phyloP scores from a whole-genome alignment of 768 basidiomycete genomes.

The Psilocybe subaeruginosa region DNA sequence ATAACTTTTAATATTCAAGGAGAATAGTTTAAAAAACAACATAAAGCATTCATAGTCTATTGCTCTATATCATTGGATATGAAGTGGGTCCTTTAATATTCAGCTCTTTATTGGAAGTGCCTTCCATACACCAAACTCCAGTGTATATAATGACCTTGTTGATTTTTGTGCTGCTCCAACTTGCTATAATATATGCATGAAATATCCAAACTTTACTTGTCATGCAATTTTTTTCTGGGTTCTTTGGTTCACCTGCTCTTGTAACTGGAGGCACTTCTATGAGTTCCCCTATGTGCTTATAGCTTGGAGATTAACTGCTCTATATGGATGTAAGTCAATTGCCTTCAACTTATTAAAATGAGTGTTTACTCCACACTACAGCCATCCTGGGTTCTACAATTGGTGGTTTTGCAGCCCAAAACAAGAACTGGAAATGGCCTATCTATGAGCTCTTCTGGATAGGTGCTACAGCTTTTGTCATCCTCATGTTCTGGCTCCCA shows the following conservation, averaged over 20 bases:
- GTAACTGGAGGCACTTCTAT: not conserved
- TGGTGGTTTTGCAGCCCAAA: not conserved
- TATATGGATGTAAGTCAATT: not conserved
- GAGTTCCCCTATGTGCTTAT: not conserved
- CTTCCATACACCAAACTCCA: not conserved
- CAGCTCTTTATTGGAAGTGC: not conserved
- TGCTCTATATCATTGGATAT: slow-evolving; percentile 2
- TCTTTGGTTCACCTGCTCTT: slow-evolving; percentile 1
- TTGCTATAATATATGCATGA: not conserved
- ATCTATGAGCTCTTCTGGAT: not conserved
- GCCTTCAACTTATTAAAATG: not conserved
- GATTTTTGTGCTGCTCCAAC: not conserved
- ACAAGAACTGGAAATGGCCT: not conserved
- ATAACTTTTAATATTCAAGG: no score
- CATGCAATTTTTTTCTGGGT: not conserved
- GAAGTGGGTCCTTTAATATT: not conserved
- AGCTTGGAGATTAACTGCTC: not conserved
- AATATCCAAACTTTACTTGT: not conserved
- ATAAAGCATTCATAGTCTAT: not conserved
- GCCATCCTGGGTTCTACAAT: not conserved
- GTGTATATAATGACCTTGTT: not conserved
- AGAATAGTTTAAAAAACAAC: no score
- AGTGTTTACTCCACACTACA: not conserved
- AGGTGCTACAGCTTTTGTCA: not conserved
- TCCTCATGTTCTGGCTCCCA: not conserved